Conservation (phyloP, 306 rosid genomes). For the Amphicarpaea edgeworthii region DNA sequence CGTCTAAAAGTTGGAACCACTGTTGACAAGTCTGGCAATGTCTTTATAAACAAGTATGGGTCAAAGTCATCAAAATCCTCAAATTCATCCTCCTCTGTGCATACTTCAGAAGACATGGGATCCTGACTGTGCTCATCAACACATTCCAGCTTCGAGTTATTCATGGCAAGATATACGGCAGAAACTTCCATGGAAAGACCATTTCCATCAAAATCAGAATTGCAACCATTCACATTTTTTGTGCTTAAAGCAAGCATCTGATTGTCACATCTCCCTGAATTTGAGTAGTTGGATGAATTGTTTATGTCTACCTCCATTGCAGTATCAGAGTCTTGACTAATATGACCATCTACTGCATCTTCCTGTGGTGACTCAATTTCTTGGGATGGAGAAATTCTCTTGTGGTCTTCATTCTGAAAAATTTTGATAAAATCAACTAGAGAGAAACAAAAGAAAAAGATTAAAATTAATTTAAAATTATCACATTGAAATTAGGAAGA, state of each 20-base stretch:
- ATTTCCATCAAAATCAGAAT: constrained; percentile 72
- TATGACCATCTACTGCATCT: constrained; percentile 54
- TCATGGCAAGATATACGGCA: constrained; percentile 82
- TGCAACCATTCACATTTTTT: constrained; percentile 47
- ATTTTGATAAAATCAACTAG: constrained; percentile 75
- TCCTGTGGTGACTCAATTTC: constrained; percentile 46
- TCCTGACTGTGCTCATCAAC: constrained; percentile 89
- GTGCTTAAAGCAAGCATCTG: constrained; percentile 47
- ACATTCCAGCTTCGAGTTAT: constrained; percentile 91
- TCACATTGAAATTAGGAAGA: constrained; percentile 37
- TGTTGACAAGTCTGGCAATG: constrained; percentile 82
- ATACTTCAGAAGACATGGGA: constrained; percentile 77
- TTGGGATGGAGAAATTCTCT: constrained; percentile 49
- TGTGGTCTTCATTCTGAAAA: constrained; percentile 73
- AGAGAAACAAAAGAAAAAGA: constrained; percentile 49
- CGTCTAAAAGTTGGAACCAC: constrained; percentile 96
- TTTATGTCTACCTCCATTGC: constrained; percentile 54
- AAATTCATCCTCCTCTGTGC: constrained; percentile 75
- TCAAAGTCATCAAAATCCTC: constrained; percentile 91
- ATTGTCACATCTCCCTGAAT: constrained; percentile 22
- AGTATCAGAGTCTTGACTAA: constrained; percentile 53
- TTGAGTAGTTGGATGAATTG: constrained; percentile 38
- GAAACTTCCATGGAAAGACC: constrained; percentile 81
- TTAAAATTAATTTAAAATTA: constrained; percentile 36
- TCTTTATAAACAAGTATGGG: constrained; percentile 94